Percentiles rank a stretch among this genome's conserved stretches.
Conservation (phyloP, 208 protist genomes). For the Trypanosoma scelopori region DNA sequence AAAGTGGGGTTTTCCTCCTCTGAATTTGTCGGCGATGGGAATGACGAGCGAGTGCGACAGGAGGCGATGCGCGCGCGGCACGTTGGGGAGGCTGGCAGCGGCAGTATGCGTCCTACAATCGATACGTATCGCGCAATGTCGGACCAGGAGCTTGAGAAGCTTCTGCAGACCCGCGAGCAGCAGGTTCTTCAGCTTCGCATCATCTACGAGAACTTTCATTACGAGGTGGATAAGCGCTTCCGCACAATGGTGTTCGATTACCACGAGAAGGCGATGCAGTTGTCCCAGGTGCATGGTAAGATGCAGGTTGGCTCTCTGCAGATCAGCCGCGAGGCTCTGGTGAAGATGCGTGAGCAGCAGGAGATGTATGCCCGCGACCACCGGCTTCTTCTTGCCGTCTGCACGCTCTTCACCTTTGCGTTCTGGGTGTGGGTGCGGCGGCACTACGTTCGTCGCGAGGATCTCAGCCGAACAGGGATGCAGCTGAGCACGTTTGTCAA, state of each 20-base stretch:
- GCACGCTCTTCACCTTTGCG: conserved; percentile 48
- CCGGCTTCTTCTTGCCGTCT: conserved; percentile 57
- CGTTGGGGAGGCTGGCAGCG: conserved; percentile 1
- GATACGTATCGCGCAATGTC: conserved; percentile 76
- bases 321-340: conserved; percentile 78
- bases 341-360: conserved; percentile 81
- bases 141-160: conserved; percentile 41
- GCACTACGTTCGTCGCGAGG: conserved; percentile 63
- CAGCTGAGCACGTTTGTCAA: conserved; percentile 18
- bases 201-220: conserved; percentile 87
- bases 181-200: conserved; percentile 61
- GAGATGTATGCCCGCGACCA: conserved; percentile 83
- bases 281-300: conserved; percentile 86
- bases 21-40: conserved; percentile 67
- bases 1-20: conserved; percentile 64
- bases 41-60: conserved; percentile 24
- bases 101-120: conserved; percentile 46
- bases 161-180: conserved; percentile 54
- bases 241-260: conserved; percentile 88
- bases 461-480: conserved; percentile 37
- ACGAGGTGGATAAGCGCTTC: conserved; percentile 78
- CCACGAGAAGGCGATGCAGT: conserved; percentile 84
- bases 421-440: conserved; percentile 89
- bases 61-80: conserved; percentile 22
- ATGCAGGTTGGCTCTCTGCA: conserved; percentile 80